phyloP scores from a whole-genome alignment of 106 monocot genomes.

The Agapanthus africanus region DNA sequence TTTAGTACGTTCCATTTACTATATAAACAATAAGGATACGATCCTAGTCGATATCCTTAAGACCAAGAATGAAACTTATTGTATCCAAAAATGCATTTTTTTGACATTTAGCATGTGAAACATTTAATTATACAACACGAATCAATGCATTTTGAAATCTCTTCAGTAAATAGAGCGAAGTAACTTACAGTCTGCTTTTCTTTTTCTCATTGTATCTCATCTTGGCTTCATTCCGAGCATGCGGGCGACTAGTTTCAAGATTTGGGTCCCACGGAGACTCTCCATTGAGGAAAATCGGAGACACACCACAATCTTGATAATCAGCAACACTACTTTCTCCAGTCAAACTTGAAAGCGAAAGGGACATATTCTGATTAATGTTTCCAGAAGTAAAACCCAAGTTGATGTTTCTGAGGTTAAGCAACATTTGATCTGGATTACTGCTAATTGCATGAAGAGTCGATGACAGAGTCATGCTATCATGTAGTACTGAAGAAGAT shows the following conservation, averaged over 20 bases:
- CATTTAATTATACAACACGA: background rate
- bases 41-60: no score
- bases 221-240: conserved; percentile 31
- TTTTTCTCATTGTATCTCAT: conserved; percentile 44
- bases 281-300: background rate
- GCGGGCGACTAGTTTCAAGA: conserved; percentile 11
- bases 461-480: conserved; percentile 3
- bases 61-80: no score
- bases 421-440: conserved; percentile 11
- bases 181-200: conserved; percentile 31
- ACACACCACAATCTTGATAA: conserved; percentile 23
- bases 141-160: background rate
- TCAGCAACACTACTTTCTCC: conserved; percentile 32
- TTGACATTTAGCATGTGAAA: no score
- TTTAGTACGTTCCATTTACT: no score
- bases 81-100: no score
- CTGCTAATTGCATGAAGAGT: background rate
- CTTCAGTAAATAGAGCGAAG: background rate
- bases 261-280: conserved; percentile 13
- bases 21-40: no score
- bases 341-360: conserved; percentile 21
- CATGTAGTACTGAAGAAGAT: conserved; percentile 11
- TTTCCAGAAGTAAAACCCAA: conserved; percentile 6
- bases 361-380: conserved; percentile 5
- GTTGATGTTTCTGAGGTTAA: background rate